Evolutionary conservation across 129 eudicot genomes (phyloP).

Genomic region (Arctium lappa): DNA sequence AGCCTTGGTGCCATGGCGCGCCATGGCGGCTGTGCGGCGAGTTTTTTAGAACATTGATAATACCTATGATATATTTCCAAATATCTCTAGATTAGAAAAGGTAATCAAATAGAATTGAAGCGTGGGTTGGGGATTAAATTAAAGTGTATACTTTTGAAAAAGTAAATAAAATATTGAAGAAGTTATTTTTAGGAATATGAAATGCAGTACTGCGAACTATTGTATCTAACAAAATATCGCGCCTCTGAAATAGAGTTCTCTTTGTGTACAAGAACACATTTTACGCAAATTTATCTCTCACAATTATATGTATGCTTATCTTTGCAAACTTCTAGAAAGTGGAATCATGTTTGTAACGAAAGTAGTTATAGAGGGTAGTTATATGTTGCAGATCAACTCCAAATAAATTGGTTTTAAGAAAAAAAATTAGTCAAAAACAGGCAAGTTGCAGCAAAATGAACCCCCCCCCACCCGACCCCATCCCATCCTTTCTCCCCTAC

Average conservation of each 20-base stretch:
- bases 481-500: neutral
- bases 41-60: no score
- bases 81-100: neutral
- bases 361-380: neutral
- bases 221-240: neutral
- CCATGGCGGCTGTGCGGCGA: no score
- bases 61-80: neutral
- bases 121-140: neutral
- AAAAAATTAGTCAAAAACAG: neutral
- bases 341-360: neutral
- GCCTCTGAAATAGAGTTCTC: neutral
- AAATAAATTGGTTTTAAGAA: neutral
- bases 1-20: no score
- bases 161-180: neutral
- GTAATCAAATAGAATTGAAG: neutral
- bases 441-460: neutral
- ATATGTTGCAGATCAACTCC: neutral
- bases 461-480: neutral
- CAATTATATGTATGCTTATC: neutral
- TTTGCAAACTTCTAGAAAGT: neutral
- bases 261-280: neutral
- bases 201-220: neutral
- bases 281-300: neutral
- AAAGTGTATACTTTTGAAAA: neutral
- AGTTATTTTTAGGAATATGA: neutral